These are phyloP conservation scores for Fistulinella prunicolor DNA, from an alignment of 768 basidiomycete genomes.

Conservation along the genomic window DNA sequence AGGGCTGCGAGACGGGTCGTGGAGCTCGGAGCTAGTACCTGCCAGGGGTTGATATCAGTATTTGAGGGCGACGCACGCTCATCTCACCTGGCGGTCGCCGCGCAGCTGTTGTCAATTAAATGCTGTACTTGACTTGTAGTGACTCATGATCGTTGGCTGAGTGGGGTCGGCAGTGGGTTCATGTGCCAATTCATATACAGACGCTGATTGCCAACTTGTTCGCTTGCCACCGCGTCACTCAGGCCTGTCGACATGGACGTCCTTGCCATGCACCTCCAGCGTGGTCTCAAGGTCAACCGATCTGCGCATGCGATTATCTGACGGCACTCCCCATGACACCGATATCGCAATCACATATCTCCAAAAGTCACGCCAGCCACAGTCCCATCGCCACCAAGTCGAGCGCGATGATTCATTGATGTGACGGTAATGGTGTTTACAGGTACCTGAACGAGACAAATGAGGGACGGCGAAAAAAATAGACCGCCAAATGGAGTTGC, in stretches of 20 bases:
- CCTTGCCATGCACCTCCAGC: conserved; percentile 24
- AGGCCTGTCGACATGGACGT: conserved; percentile 8
- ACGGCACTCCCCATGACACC: neutral
- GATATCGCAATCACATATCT: neutral
- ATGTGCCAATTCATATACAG: conserved; percentile 20
- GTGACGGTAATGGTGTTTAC: conserved; percentile 20
- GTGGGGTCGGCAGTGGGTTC: conserved; percentile 1
- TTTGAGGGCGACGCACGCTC: conserved; percentile 12
- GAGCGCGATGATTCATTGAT: neutral
- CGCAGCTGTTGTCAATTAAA: conserved; percentile 17
- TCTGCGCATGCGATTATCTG: conserved; percentile 12
- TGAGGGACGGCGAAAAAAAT: conserved; percentile 27
- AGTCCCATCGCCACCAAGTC: conserved; percentile 1
- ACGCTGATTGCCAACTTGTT: conserved; percentile 20
- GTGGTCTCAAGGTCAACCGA: conserved; percentile 7
- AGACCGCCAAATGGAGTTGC: conserved; percentile 3
- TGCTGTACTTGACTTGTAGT: too few species aligned
- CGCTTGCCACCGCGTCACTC: conserved; percentile 20
- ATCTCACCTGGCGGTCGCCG: conserved; percentile 20
- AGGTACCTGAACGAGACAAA: conserved; percentile 27
- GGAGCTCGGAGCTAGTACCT: conserved; percentile 18
- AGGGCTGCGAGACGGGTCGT: conserved; percentile 22
- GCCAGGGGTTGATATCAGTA: conserved; percentile 12
- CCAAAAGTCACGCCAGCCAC: neutral
- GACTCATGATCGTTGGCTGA: conserved; percentile 7